Base-by-base conservation (phyloP, 371 early-diverging fungal genomes). In the Zancudomyces culisetae region DNA sequence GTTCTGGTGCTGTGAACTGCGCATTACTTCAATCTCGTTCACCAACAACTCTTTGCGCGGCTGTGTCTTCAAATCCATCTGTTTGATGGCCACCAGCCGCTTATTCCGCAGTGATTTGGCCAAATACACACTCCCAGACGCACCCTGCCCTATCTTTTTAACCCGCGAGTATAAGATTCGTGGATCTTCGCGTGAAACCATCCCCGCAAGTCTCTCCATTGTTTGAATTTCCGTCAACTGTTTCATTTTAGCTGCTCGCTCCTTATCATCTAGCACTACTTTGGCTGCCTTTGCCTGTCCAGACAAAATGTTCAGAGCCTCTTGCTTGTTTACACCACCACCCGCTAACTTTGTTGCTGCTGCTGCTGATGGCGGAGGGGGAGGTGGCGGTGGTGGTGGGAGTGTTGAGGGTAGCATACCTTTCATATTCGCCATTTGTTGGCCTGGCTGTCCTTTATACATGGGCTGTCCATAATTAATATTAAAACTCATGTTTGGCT, bases 71-170 rank as follows among this genome's bases (percentile, higher is more conserved):
- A 96, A 73, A 60, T 94, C 89, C 90, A 97, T 97, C 68, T 93
- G 88, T 69, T 97, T 97, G 65, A 97, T 89, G 2, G 97, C 97
- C 20, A 97, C 92, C 57, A 75, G 73, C 45, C 72, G 68, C 51
- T 78, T 76, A 18, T 73, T 79, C 23, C 71, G 62, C n/a, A 79
- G 62, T 26, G 77, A 72, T 29, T 70, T 68, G 19, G 91, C 97
- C 42, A 87, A 78, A 70, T 84, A 96, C 45, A 96, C 97, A 35
- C 85, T 87, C 42, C 97, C 97, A 35, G 91, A 91, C 1, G 95
- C 97, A 82, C 91, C 97, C 76, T 96, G 94, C 12, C 97, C 97
- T 53, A 96, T 83, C 61, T 91, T 85, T 68, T 88, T 86, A 55
- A 86, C 70, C 59, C 88, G 87, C 61, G 79, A 74, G 71, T 93